Evolutionary conservation across 192 early-diverging fungal species (phyloP).

Genomic region (Linnemannia elongata): DNA sequence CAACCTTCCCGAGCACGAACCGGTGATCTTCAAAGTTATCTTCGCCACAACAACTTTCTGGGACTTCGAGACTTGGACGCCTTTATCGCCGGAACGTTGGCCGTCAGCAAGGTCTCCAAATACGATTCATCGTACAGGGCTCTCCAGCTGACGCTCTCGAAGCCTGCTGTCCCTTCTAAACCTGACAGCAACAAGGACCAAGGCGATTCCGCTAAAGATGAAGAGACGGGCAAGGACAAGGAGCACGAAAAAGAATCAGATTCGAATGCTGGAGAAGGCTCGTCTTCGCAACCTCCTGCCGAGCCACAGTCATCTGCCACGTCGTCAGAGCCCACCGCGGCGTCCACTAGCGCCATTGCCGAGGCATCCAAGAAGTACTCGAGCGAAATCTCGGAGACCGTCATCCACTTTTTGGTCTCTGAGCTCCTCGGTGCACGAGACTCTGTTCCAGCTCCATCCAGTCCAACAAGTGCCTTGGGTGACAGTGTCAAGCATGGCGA

Average conservation of each 20-base stretch:
- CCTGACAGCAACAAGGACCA: constrained; percentile 28
- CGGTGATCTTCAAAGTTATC: constrained; percentile 76
- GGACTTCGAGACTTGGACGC: constrained; percentile 77
- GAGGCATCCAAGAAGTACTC: constrained; percentile 58
- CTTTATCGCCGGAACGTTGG: constrained; percentile 74
- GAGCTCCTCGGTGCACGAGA: constrained; percentile 62
- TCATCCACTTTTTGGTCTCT: constrained; percentile 68
- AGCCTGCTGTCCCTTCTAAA: constrained; percentile 13
- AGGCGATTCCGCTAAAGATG: constrained; percentile 30
- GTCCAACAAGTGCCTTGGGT: constrained; percentile 6
- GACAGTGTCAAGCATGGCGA: not conserved
- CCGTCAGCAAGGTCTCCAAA: constrained; percentile 73
- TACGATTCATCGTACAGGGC: constrained; percentile 74
- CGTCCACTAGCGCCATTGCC: constrained; percentile 26
- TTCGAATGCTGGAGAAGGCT: not conserved
- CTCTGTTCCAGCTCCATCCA: not conserved
- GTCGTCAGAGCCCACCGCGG: not conserved
- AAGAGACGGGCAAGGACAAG: constrained; percentile 37
- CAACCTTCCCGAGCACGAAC: constrained; percentile 72
- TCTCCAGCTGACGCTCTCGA: constrained; percentile 71
- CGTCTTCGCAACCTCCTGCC: constrained; percentile 4
- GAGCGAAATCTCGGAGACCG: constrained; percentile 64
- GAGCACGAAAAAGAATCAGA: constrained; percentile 19
- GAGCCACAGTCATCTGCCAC: not conserved
- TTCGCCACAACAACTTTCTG: constrained; percentile 75